Base-by-base conservation (phyloP, 257 asterid species). In the Ajuga chamaepitys region DNA sequence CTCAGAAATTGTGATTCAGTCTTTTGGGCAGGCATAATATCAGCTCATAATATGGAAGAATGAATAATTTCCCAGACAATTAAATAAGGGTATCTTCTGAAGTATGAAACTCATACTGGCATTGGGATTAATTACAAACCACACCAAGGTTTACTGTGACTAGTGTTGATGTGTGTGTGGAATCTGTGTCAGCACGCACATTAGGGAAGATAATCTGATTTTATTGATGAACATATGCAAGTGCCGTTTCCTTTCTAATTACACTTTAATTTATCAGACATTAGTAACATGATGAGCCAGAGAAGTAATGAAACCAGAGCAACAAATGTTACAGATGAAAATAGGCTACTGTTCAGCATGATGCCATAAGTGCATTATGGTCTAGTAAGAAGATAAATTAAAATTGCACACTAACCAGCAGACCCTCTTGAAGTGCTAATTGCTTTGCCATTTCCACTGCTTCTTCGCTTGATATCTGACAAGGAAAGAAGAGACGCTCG, bases 401-500 rank as follows among this genome's bases (percentile, higher is more conserved):
- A 7, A 14, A 68, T 72, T 67, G 68, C 50, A 79, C 50, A 79
- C 97, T 78, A 62, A 94, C 97, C 93, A 94, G 76, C 56, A 94
- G 80, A 68, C 99, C 99, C 83, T 94, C 99, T 79, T 85, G 87
- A 62, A 88, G 95, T 52, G 99, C 96, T 48, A 94, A 72, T 79
- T 89, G 95, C 78, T 88, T 94, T 21, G 96, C 99, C 67, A 76
- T 80, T 83, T 89, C 97, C 76, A 94, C 88, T 52, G 97, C 85
- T 68, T 84, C 96, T 42, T 86, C 96, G 68, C 96, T 88, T 66
- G 96, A 89, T 70, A 94, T 82, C 97, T 94, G 83, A 32, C 42
- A 66, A 66, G 58, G 45, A 64, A 63, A 70, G 22, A 66, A 45
- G 47, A 28, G 40, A n/a, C 42, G 44, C 45, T 37, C 44, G 47